A percentile compares a stretch with the other conserved stretches of the same genome.
phyloP scores from a whole-genome alignment of 139 green algal species.

The Tetratostichococcus sp. region DNA sequence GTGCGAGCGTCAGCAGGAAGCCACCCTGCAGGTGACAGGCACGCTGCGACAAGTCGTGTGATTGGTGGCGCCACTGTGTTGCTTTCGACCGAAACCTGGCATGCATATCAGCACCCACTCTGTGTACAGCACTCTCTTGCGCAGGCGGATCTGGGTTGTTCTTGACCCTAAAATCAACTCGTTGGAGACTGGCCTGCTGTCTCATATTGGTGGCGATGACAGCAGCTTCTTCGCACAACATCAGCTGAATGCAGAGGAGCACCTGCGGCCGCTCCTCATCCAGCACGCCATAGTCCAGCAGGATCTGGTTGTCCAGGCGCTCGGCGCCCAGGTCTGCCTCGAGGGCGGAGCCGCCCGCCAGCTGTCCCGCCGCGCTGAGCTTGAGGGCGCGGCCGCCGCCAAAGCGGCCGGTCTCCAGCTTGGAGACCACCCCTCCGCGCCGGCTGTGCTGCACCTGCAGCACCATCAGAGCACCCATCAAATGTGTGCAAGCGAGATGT shows the following conservation, averaged over 20 bases:
- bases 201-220: too few relatives aligned
- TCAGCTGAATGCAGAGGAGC: not conserved
- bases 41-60: too few relatives aligned
- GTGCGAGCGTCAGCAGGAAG: slow-evolving; percentile 69
- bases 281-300: slow-evolving; percentile 73
- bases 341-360: slow-evolving; percentile 46
- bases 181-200: too few relatives aligned
- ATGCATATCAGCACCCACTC: too few relatives aligned
- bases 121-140: too few relatives aligned
- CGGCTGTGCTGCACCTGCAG: slow-evolving; percentile 49
- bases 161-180: too few relatives aligned
- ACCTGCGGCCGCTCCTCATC: slow-evolving; percentile 34
- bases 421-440: slow-evolving; percentile 31
- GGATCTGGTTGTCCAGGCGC: slow-evolving; percentile 59
- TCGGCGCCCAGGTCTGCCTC: slow-evolving; percentile 53
- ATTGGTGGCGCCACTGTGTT: too few relatives aligned
- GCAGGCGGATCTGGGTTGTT: too few relatives aligned
- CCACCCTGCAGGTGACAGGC: slow-evolving; percentile 40
- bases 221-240: too few relatives aligned
- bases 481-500: too few relatives aligned
- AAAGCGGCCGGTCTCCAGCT: slow-evolving; percentile 55
- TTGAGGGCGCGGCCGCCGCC: slow-evolving; percentile 30
- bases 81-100: too few relatives aligned
- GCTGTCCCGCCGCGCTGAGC: slow-evolving; percentile 39
- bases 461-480: too few relatives aligned